Evolutionary conservation across 306 rosid species (phyloP), one percentile per base, ranked within the genome.

Genomic region (Sechiopsis laciniata): DNA sequence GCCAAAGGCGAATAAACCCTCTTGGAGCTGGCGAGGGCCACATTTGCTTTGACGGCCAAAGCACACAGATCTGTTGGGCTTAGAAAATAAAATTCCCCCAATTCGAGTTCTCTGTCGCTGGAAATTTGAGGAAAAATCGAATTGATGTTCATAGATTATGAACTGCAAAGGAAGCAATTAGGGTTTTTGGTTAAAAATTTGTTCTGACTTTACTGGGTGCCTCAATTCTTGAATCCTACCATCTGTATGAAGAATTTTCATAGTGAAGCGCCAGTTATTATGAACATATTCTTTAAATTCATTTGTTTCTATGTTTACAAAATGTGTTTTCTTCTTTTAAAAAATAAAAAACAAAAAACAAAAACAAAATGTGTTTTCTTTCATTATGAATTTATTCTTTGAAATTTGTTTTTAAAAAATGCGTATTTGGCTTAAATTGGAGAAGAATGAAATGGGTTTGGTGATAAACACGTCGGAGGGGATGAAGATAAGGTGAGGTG

Each of bases 1-100:
- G n/a, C n/a, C 74, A 24, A 3, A 1, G 74, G 7, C 59, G 74
- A n/a, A 50, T 69, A 22, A n/a, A n/a, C n/a, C n/a, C n/a, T n/a
- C n/a, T n/a, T n/a, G n/a, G 74, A 50, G 42, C 21, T 21, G 1
- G 59, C 75, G 55, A 90, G 86, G 37, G 86, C 96, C 7, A 76
- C 82, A 70, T 85, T 77, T 55, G 94, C 88, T 79, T 83, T 84
- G 77, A 83, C 75, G 42, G 96, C 88, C 0, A 88, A 75, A 15
- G 77, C 42, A 13, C 96, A 78, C 55, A 90, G 54, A 3, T 86
- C 88, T 2, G 81, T 85, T 54, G 91, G 93, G 10, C 86, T 65
- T 60, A 90, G 75, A 42, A 90, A 87, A 45, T 87, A 90, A 7
- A 87, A 74, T 19, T 80, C 87, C 10, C 82, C 89, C 53, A 82